Conservation (phyloP, 352 stramenopile genomes). For the Pseudoperonospora humuli region DNA sequence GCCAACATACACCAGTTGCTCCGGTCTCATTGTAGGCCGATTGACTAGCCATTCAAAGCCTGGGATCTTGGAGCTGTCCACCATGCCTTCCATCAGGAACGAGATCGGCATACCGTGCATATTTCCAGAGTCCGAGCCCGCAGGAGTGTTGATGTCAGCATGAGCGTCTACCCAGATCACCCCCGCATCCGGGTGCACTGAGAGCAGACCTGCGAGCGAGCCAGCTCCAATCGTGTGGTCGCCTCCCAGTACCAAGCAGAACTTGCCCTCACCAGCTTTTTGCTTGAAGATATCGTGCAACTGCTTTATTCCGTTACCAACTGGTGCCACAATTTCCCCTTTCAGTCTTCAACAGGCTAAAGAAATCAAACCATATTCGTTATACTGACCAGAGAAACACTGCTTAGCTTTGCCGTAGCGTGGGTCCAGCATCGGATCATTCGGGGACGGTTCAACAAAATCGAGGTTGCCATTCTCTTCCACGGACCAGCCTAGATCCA, state of each 20-base stretch:
- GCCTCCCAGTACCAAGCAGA: conserved; percentile 92
- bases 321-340: conserved; percentile 14
- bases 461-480: conserved; percentile 80
- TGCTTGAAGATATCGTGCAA: conserved; percentile 81
- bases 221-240: conserved; percentile 95
- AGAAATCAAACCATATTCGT: not conserved
- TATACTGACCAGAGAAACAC: conserved; percentile 48
- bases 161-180: conserved; percentile 98
- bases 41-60: conserved; percentile 92
- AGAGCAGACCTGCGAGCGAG: conserved; percentile 89
- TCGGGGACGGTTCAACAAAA: conserved; percentile 40
- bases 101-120: conserved; percentile 98
- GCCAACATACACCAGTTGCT: conserved; percentile 94
- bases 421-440: conserved; percentile 59
- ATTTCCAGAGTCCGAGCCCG: conserved; percentile 88
- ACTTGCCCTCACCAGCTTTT: conserved; percentile 85
- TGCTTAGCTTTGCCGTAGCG: conserved; percentile 69
- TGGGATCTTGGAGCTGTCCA: conserved; percentile 85
- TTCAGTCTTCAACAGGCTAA: not conserved
- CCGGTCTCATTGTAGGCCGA: conserved; percentile 58
- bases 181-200: conserved; percentile 86
- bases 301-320: conserved; percentile 82
- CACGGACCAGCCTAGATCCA: conserved; percentile 77
- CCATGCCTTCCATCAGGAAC: conserved; percentile 89
- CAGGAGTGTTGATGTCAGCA: conserved; percentile 96